These are phyloP conservation scores for Coemansia sp. DNA, from an alignment of 192 early-diverging fungal genomes.

Conservation along the genomic window DNA sequence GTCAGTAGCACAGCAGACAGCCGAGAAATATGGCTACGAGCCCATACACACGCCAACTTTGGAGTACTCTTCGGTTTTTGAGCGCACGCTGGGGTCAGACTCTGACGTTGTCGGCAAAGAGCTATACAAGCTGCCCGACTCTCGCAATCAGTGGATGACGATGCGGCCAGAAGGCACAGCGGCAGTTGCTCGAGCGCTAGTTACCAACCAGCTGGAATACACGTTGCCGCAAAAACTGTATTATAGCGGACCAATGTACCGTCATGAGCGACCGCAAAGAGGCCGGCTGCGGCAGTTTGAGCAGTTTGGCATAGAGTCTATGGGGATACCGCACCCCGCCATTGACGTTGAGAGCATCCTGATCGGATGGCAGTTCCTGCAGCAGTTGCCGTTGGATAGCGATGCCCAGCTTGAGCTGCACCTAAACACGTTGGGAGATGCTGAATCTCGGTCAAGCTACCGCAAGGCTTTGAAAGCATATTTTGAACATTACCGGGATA, in stretches of 20 bases:
- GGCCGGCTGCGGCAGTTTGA: slow-evolving; percentile 71
- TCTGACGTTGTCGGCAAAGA: slow-evolving; percentile 71
- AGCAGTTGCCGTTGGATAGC: slow-evolving; percentile 26
- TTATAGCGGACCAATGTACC: slow-evolving; percentile 68
- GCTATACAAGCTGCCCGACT: slow-evolving; percentile 64
- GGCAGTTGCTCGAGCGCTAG: slow-evolving; percentile 30
- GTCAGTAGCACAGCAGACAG: slow-evolving; percentile 33
- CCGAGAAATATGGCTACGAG: slow-evolving; percentile 56
- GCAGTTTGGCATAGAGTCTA: slow-evolving; percentile 65
- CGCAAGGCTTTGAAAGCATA: slow-evolving; percentile 50
- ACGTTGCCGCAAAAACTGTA: slow-evolving; percentile 57
- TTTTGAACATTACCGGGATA: slow-evolving; percentile 24
- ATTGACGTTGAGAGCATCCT: slow-evolving; percentile 63
- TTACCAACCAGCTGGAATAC: slow-evolving; percentile 48
- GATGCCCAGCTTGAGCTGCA: slow-evolving; percentile 12
- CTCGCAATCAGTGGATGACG: slow-evolving; percentile 56
- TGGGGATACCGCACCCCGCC: slow-evolving; percentile 55
- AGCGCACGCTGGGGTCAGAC: slow-evolving; percentile 59
- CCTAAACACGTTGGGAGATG: slow-evolving; percentile 44
- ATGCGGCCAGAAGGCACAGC: slow-evolving; percentile 73
- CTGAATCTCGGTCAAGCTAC: slow-evolving; percentile 38
- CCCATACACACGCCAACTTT: slow-evolving; percentile 64
- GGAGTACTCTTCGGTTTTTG: slow-evolving; percentile 63
- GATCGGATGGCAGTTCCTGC: slow-evolving; percentile 53
- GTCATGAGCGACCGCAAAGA: slow-evolving; percentile 68